Conservation (phyloP, 208 protist genomes). For the Trypanosoma cruzi region DNA sequence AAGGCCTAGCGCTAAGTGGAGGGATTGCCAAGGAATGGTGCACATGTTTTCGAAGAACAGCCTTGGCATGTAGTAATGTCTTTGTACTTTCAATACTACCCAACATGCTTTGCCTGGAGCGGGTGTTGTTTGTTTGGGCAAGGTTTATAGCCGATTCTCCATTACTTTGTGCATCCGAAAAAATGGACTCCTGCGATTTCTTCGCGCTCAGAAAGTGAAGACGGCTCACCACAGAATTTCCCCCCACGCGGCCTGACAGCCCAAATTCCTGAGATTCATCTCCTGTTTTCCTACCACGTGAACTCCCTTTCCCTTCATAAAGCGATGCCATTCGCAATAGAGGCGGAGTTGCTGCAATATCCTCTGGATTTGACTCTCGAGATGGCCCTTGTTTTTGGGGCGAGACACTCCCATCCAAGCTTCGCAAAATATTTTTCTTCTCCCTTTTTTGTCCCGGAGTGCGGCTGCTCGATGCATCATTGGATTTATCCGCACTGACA, state of each 20-base stretch:
- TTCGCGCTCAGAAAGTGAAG: not conserved
- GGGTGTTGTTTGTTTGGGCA: not conserved
- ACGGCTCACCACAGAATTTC: not conserved
- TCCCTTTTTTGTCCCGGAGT: not conserved
- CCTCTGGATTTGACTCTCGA: not conserved
- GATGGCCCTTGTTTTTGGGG: not conserved
- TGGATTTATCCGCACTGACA: too few relatives aligned
- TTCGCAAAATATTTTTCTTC: not conserved
- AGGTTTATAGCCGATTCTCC: not conserved
- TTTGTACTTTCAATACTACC: not conserved
- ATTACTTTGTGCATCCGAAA: slow-evolving; percentile 4
- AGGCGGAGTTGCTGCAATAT: not conserved
- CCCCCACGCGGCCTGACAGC: not conserved
- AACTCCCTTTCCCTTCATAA: not conserved
- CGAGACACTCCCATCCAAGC: not conserved
- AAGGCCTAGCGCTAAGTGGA: not conserved
- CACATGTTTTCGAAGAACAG: slow-evolving; percentile 28
- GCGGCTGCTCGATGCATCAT: too few relatives aligned
- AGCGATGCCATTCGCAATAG: not conserved
- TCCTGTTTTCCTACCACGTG: not conserved
- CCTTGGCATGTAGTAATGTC: slow-evolving; percentile 28
- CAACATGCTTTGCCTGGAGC: not conserved
- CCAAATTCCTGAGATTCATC: not conserved
- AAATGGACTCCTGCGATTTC: not conserved
- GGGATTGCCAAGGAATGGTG: slow-evolving; percentile 7